Evolutionary conservation across 108 stramenopile species (phyloP), one percentile per base, ranked within the genome.

Genomic region (Nitzschia sp.): DNA sequence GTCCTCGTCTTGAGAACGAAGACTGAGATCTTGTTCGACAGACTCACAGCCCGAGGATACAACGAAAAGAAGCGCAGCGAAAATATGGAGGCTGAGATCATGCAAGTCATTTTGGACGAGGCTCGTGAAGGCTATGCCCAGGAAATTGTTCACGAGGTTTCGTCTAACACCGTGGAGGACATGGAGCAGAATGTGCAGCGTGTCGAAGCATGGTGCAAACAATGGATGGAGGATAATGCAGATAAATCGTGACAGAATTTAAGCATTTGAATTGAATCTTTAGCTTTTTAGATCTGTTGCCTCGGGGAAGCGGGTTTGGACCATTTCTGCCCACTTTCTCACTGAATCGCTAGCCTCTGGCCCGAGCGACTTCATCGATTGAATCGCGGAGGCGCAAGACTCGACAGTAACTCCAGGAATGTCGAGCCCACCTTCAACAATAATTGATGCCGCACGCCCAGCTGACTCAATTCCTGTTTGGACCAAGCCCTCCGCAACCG

Each of bases 31-130:
- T 66, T 98, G 18, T 98, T 80, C 74, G 98, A 98, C 81, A 80
- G 98, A 65, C 69, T 98, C 11, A 71, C 79, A 23, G 72, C 82
- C 53, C 77, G 98, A 30, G 95, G 93, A 48, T 98, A 98, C 61
- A 76, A 64, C 26, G 92, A 95, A 46, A 82, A 80, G 76, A 98
- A 98, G 68, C 70, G 95, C 71, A 36, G 73, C 11, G 95, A 97
- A 70, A 98, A 98, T 68, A 85, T 95, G 85, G 85, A 93, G 64
- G 85, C 83, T 19, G 97, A 98, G 76, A 98, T 98, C 60, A 96
- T 98, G 95, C 89, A 96, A 64, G 89, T 97, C 11, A 84, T 96
- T 34, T 59, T 86, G 15, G 98, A 98, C 11, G 96, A 97, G 75
- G 96, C 96, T 26, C 68, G 84, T 27, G 96, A 96, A 77, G 66